These are phyloP conservation scores for Backusella mclennaniae DNA, from an alignment of 192 early-diverging fungal genomes.

Conservation along the genomic window DNA sequence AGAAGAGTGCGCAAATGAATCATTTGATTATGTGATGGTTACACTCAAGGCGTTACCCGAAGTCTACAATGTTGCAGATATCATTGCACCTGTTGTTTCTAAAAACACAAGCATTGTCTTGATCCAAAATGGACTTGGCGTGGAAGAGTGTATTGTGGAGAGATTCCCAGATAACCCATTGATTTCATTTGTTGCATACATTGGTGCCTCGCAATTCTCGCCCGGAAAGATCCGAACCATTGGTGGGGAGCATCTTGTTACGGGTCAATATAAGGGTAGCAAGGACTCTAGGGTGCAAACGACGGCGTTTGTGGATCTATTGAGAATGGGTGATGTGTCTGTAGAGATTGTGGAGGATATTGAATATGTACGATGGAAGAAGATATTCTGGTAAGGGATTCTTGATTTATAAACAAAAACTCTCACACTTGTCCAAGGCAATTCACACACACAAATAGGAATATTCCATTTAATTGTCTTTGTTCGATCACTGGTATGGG, in stretches of 20 bases:
- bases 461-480: constrained; percentile 64
- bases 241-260: constrained; percentile 32
- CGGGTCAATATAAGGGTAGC: constrained; percentile 38
- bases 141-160: constrained; percentile 54
- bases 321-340: constrained; percentile 39
- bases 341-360: constrained; percentile 49
- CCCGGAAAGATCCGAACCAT: constrained; percentile 55
- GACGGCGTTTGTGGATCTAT: constrained; percentile 39
- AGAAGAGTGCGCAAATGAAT: constrained; percentile 26
- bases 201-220: constrained; percentile 56
- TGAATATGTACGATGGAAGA: constrained; percentile 62
- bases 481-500: constrained; percentile 59
- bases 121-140: constrained; percentile 73
- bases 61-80: constrained; percentile 50
- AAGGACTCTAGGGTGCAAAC: constrained; percentile 26
- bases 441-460: constrained; percentile 36
- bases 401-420: background rate
- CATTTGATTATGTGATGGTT: constrained; percentile 59
- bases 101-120: constrained; percentile 55
- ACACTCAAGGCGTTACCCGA: constrained; percentile 70
- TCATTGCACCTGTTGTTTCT: constrained; percentile 56
- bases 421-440: background rate
- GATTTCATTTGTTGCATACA: constrained; percentile 59
- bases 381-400: constrained; percentile 58
- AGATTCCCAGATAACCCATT: constrained; percentile 63